Base-by-base conservation (phyloP, 345 rosid genomes). In the Abelmoschus esculentus region DNA sequence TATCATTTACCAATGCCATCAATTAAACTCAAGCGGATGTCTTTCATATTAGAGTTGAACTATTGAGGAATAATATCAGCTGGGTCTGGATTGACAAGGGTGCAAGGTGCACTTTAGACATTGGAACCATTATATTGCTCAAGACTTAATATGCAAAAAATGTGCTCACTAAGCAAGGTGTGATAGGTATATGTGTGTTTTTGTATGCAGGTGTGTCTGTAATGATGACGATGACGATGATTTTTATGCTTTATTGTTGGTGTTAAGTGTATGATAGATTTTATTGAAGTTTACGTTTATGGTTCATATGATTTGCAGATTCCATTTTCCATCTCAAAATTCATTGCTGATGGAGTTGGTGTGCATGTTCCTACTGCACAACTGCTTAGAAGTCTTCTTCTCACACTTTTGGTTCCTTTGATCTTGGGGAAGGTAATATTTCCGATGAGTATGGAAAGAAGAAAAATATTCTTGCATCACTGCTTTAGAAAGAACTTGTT, bases 341-440 rank as follows among this genome's bases (percentile, higher is more conserved):
- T 83, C 76, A 78, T 93, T 76, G 97, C 96, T 62, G 85, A 72
- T 69, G 98, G 96, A 79, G 87, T 87, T 74, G 98, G 98, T 59
- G 83, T 93, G 22, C 75, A 93, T 58, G 79, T 93, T 78, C 97
- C 97, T 57, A 87, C 93, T 57, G 73, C 81, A 76, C 86, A 87
- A 80, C 82, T 93, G 47, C 79, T 93, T 76, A 87, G 67, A 85
- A 93, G 90, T 82, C 92, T 90, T 69, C 67, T 89, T 74, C 82
- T 86, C 69, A 87, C 87, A 40, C 92, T 90, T 55, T 69, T 93
- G 69, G 46, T 93, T 28, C 98, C 97, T 34, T 78, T 93, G 68
- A 79, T 90, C 36, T 47, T 90, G 76, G 97, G 98, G 72, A 93
- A 93, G 98, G 98, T 90, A 86, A 73, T 64, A 47, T 66, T 3